These are phyloP conservation scores for Paxillus involutus DNA, from an alignment of 768 basidiomycete species.

Conservation along the genomic window DNA sequence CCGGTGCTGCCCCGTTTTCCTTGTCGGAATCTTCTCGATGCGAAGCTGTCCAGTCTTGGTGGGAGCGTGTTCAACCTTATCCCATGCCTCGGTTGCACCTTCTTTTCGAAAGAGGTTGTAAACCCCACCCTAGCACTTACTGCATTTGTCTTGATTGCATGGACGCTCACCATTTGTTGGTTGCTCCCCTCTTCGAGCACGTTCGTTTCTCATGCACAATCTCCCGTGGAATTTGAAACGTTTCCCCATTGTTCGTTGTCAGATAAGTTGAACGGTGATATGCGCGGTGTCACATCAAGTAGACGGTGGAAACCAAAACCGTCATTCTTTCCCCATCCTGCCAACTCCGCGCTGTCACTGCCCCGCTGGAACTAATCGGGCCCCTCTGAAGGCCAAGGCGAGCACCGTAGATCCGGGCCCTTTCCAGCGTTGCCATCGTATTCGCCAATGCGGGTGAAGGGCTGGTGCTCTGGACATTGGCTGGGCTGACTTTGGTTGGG, in stretches of 20 bases:
- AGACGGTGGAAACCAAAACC: not conserved
- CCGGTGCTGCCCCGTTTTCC: not conserved
- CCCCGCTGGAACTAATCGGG: too few species aligned
- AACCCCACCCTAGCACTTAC: not conserved
- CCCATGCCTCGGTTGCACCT: not conserved
- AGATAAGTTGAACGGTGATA: not conserved
- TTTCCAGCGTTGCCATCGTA: not conserved
- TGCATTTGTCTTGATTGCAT: not conserved
- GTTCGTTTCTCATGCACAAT: slow-evolving; percentile 1
- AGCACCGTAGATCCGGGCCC: too few species aligned
- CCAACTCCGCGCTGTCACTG: not conserved
- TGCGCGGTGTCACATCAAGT: not conserved
- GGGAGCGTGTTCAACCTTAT: slow-evolving; percentile 5
- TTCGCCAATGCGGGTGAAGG: not conserved
- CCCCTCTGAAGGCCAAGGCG: too few species aligned
- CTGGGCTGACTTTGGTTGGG: not conserved
- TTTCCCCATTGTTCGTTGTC: not conserved
- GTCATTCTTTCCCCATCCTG: not conserved
- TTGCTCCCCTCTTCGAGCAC: not conserved
- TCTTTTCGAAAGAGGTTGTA: not conserved
- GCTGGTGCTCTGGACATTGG: not conserved
- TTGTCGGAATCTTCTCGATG: not conserved
- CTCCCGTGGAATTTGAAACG: slow-evolving; percentile 7
- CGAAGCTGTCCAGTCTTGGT: slow-evolving; percentile 1
- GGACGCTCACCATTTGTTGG: not conserved